A percentile compares a stretch with the other conserved stretches of the same genome.
Evolutionary conservation across 805 yeast species (phyloP).

Genomic region (Yarrowia sp.): DNA sequence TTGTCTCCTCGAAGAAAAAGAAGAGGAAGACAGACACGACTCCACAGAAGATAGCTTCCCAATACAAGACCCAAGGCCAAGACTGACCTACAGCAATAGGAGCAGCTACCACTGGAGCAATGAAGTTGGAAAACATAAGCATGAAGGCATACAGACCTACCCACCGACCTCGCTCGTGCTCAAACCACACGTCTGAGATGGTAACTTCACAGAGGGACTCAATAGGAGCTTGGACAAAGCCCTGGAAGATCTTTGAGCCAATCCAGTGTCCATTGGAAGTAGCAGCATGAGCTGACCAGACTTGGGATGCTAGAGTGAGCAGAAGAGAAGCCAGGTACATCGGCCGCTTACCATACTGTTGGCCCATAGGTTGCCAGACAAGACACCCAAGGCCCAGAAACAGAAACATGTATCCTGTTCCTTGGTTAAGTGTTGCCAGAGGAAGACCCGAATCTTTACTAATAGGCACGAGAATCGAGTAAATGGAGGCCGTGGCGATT

Average conservation of each 20-base stretch:
- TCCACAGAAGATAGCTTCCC: constrained; percentile 38
- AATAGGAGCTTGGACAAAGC: constrained; percentile 72
- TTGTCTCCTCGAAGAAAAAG: constrained; percentile 39
- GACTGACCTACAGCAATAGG: constrained; percentile 26
- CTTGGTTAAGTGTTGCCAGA: constrained; percentile 54
- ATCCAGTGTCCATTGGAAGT: constrained; percentile 53
- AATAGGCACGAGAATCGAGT: constrained; percentile 55
- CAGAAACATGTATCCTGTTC: constrained; percentile 60
- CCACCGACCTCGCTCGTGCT: constrained; percentile 76
- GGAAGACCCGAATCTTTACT: constrained; percentile 51
- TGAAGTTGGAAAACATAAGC: constrained; percentile 49
- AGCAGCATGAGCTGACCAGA: constrained; percentile 54
- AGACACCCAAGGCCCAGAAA: constrained; percentile 61
- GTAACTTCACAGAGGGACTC: constrained; percentile 74
- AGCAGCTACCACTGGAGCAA: constrained; percentile 23
- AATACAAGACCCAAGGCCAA: constrained; percentile 40
- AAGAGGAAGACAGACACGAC: constrained; percentile 3
- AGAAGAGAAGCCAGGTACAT: constrained; percentile 53
- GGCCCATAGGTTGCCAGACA: constrained; percentile 60
- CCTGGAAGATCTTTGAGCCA: constrained; percentile 53
- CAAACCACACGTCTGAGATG: constrained; percentile 74
- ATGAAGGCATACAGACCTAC: constrained; percentile 77
- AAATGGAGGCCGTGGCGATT: constrained; percentile 57
- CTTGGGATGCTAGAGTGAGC: constrained; percentile 52
- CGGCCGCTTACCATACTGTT: constrained; percentile 58